Evolutionary conservation across 306 rosid species (phyloP).

Genomic region (Leucaena leucocephala): DNA sequence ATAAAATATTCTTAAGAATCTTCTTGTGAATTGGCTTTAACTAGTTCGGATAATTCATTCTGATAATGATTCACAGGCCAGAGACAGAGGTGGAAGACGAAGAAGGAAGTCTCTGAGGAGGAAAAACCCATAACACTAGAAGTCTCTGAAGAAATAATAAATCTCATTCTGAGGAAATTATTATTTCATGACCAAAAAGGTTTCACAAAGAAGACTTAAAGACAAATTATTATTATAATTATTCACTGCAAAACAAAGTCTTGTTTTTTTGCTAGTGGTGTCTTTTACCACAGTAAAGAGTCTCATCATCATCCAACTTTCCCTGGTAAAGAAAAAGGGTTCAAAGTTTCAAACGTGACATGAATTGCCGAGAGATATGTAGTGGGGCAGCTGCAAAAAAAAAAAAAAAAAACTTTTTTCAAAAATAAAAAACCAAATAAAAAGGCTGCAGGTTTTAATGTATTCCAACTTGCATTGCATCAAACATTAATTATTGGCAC

Average conservation of each 20-base stretch:
- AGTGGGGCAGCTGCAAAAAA: conserved; percentile 30
- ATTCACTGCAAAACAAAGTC: conserved; percentile 30
- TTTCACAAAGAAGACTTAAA: conserved; percentile 30
- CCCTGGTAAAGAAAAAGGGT: conserved; percentile 15
- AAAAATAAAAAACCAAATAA: no score
- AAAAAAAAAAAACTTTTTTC: no score
- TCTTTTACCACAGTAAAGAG: conserved; percentile 29
- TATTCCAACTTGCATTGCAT: conserved; percentile 39
- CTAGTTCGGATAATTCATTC: neutral
- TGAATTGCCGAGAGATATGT: conserved; percentile 27
- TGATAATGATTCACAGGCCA: conserved; percentile 8
- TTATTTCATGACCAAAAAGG: conserved; percentile 27
- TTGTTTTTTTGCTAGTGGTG: conserved; percentile 38
- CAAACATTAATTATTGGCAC: conserved; percentile 46
- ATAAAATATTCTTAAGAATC: neutral
- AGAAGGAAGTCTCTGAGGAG: conserved; percentile 2
- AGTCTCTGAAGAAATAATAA: neutral
- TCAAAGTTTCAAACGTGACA: conserved; percentile 40
- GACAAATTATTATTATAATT: neutral
- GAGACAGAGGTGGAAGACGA: conserved; percentile 17
- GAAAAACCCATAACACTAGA: neutral
- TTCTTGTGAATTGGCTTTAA: neutral
- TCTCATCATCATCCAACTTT: conserved; percentile 18
- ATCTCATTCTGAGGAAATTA: conserved; percentile 24
- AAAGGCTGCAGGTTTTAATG: neutral